These are phyloP conservation scores for Yamadazyma akitaensis DNA, from an alignment of 805 yeast genomes.

Conservation along the genomic window DNA sequence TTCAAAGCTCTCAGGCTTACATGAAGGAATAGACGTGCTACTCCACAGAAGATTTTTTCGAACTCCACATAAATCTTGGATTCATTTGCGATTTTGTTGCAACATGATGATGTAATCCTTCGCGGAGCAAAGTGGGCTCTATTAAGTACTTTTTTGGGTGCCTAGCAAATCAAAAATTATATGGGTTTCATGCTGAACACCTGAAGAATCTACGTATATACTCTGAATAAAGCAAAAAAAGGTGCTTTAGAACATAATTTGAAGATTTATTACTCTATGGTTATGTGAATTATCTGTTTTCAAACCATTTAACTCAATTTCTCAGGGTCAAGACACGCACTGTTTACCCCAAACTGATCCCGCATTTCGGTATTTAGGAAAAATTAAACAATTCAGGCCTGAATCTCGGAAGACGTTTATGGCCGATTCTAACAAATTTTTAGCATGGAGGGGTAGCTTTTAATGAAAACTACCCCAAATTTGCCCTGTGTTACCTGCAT, in stretches of 20 bases:
- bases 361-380: constrained; percentile 7
- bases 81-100: constrained; percentile 2
- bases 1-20: background rate
- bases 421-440: background rate
- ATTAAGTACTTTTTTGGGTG: background rate
- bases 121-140: background rate
- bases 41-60: background rate
- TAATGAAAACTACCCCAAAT: too few relatives aligned
- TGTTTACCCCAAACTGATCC: constrained; percentile 11
- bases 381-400: background rate
- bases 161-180: too few relatives aligned
- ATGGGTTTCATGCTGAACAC: background rate
- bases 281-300: too few relatives aligned
- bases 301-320: background rate
- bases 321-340: background rate
- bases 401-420: constrained; percentile 6
- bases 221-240: background rate
- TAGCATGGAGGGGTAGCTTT: background rate
- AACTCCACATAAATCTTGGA: background rate
- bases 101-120: constrained; percentile 3
- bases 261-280: too few relatives aligned
- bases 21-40: background rate
- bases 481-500: too few relatives aligned
- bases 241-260: background rate
- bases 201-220: background rate